Evolutionary conservation across 2,329 filamentous ascomycete genomes (phyloP), one percentile per base, ranked within the genome.

Genomic region (Lachnellula suecica): DNA sequence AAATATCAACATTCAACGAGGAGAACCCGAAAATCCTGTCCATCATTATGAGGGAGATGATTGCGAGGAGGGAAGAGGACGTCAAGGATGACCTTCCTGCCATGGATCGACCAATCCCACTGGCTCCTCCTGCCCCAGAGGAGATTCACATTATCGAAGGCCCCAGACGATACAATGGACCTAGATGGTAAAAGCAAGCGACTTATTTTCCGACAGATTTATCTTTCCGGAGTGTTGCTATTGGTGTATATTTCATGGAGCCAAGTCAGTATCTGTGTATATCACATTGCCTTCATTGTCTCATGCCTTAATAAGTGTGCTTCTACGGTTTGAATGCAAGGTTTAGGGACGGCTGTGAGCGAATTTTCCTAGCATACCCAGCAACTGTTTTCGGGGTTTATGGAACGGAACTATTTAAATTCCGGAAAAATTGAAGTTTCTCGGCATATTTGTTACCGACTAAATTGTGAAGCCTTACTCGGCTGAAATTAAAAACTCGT

Each of bases 11-110:
- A 13, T 79, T 78, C 54, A 63, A 77, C 51, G 57, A 72, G 2
- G 68, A 66, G 2, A 72, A 78, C 53, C 74, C 76, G 1, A 74
- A 77, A 53, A 65, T 79, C 19, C 70, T 72, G 25, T 66, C 72
- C n/a, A 61, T 73, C n/a, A 71, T 79, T 48, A 68, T 79, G 43
- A 68, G 70, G 51, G 76, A 79, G 66, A 78, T 74, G 59, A 70
- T 72, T 3, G 65, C 68, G 27, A 66, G 75, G 47, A 67, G 75
- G 37, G 74, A 76, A 58, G 69, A 72, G 29, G 72, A 74, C 13
- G 58, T 58, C 19, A 63, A 64, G 6, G 59, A 68, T n/a, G 55
- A 64, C 47, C 60, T 79, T 45, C 76, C 76, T 5, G 71, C 74
- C 8, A 79, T 78, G 75, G 74, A 77, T 11, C 47, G 54, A 22